Evolutionary conservation across 2,329 filamentous ascomycete genomes (phyloP).

Genomic region (Ceratocystis variospora): DNA sequence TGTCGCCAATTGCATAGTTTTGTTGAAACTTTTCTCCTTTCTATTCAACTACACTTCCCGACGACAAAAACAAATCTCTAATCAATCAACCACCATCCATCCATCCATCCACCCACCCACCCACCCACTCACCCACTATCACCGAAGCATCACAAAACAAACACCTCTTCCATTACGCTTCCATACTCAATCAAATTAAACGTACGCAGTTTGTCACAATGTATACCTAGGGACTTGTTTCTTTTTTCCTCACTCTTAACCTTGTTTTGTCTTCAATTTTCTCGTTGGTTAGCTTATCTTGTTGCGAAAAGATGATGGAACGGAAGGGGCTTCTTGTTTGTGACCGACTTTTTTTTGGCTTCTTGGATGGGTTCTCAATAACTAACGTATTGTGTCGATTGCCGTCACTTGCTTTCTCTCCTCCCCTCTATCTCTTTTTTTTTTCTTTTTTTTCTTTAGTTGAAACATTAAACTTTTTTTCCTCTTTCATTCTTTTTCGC

Average conservation of each 20-base stretch:
- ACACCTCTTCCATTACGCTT: neutral
- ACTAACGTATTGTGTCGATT: too few relatives aligned
- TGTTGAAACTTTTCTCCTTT: neutral
- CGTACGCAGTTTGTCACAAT: conserved; percentile 1
- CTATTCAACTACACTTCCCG: neutral
- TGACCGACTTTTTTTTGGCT: neutral
- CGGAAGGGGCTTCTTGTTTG: neutral
- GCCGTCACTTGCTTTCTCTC: conserved; percentile 8
- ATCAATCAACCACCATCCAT: neutral
- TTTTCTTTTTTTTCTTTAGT: conserved; percentile 16
- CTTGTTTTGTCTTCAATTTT: neutral
- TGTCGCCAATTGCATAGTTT: neutral
- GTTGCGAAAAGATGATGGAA: neutral
- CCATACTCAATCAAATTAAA: neutral
- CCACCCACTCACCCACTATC: neutral
- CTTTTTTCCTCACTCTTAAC: neutral
- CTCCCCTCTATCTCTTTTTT: conserved; percentile 4
- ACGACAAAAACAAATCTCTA: neutral
- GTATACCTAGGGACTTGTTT: conserved; percentile 4
- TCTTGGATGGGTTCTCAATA: neutral
- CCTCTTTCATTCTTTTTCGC: conserved; percentile 16
- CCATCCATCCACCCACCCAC: neutral
- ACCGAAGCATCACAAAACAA: neutral
- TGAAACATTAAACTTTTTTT: conserved; percentile 10
- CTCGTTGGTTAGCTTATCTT: neutral